Conservation (phyloP, 306 rosid genomes). For the Vigna hirtella region DNA sequence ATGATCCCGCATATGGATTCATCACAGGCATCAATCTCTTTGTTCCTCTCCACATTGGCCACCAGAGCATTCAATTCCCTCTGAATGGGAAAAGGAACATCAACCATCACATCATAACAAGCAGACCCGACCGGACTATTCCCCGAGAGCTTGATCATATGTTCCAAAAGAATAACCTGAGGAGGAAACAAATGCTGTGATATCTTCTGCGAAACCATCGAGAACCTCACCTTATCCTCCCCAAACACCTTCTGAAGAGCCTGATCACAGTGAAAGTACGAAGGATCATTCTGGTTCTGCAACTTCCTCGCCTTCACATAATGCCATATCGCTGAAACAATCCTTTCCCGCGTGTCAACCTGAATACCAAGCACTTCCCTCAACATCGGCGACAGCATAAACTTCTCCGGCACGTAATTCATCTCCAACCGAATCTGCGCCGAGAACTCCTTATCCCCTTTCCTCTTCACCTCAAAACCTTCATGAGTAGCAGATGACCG, state of each 20-base stretch:
- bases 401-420: constrained; percentile 14
- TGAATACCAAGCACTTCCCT: constrained; percentile 10
- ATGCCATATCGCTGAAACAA: constrained; percentile 1
- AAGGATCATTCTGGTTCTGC: constrained; percentile 15
- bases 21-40: not conserved
- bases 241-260: constrained; percentile 8
- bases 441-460: not conserved
- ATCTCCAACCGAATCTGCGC: constrained; percentile 15
- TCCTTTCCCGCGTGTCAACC: constrained; percentile 17
- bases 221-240: constrained; percentile 9
- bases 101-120: constrained; percentile 29
- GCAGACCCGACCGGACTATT: constrained; percentile 1
- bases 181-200: constrained; percentile 26
- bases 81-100: constrained; percentile 35
- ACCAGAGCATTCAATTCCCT: constrained; percentile 1
- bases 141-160: constrained; percentile 3
- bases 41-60: constrained; percentile 7
- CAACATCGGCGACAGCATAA: constrained; percentile 1
- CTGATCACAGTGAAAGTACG: constrained; percentile 11
- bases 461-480: constrained; percentile 29
- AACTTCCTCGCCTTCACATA: constrained; percentile 18
- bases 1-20: constrained; percentile 33
- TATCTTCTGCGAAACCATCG: not conserved
- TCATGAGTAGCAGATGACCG: not conserved
- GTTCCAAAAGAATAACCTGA: constrained; percentile 27